phyloP scores from a whole-genome alignment of 2,329 filamentous ascomycete genomes.

The Apiospora hydei region DNA sequence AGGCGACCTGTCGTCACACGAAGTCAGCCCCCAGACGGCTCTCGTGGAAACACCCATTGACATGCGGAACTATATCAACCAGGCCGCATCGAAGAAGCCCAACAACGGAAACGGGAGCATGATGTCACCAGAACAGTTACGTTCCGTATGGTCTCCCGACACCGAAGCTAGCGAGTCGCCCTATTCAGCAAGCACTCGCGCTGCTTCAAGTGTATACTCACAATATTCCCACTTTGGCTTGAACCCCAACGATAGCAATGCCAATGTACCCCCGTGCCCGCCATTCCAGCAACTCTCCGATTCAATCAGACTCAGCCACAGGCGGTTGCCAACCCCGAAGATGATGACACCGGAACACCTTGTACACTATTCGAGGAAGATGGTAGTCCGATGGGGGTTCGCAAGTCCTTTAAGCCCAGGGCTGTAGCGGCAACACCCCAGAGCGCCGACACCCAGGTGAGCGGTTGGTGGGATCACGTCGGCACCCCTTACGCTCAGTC shows the following conservation, averaged over 20 bases:
- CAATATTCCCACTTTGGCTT: slow-evolving; percentile 52
- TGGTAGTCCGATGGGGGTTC: slow-evolving; percentile 52
- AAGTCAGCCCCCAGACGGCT: slow-evolving; percentile 60
- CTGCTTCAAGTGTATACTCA: slow-evolving; percentile 68
- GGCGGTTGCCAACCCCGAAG: slow-evolving; percentile 52
- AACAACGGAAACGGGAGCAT: slow-evolving; percentile 28
- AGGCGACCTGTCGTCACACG: slow-evolving; percentile 52
- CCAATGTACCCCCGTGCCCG: slow-evolving; percentile 63
- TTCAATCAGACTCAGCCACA: slow-evolving; percentile 41
- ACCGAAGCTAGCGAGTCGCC: slow-evolving; percentile 59
- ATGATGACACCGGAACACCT: slow-evolving; percentile 56
- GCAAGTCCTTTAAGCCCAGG: slow-evolving; percentile 48
- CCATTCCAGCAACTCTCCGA: slow-evolving; percentile 56
- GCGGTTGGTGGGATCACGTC: slow-evolving; percentile 82
- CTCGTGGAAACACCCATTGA: slow-evolving; percentile 50
- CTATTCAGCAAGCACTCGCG: slow-evolving; percentile 49
- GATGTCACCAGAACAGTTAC: slow-evolving; percentile 46
- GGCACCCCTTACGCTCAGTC: slow-evolving; percentile 55
- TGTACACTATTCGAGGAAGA: slow-evolving; percentile 77
- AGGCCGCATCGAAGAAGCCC: slow-evolving; percentile 31
- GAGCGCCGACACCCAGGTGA: slow-evolving; percentile 64
- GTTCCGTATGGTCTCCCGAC: slow-evolving; percentile 68
- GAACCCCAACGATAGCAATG: slow-evolving; percentile 37
- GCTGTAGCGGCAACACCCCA: slow-evolving; percentile 48
- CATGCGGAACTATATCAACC: slow-evolving; percentile 36